Percentiles rank a stretch among this genome's conserved stretches.
Conservation (phyloP, 2,329 filamentous ascomycete genomes). For the Alternaria infectoria region DNA sequence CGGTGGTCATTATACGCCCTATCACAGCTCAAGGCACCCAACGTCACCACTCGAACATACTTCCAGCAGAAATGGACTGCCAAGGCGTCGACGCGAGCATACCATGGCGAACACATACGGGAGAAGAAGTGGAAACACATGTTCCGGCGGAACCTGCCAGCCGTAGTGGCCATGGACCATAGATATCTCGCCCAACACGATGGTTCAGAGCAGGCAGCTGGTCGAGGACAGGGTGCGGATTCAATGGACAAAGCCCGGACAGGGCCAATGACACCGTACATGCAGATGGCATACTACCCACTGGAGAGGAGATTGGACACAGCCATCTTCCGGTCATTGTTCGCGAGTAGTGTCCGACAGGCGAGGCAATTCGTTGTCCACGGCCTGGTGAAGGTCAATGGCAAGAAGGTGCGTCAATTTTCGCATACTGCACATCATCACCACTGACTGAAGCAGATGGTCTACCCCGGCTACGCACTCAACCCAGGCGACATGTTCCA, state of each 20-base stretch:
- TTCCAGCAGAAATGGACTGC: conserved; percentile 99
- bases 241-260: conserved; percentile 17
- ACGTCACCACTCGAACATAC: conserved; percentile 64
- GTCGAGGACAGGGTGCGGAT: conserved; percentile 74
- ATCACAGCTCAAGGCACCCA: conserved; percentile 58
- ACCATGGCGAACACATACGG: conserved; percentile 93
- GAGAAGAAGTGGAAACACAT: conserved; percentile 94
- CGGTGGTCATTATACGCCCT: conserved; percentile 97
- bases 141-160: conserved; percentile 81
- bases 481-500: conserved; percentile 99
- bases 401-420: conserved; percentile 73
- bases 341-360: conserved; percentile 91
- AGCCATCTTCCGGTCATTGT: conserved; percentile 91
- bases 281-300: conserved; percentile 94
- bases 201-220: conserved; percentile 81
- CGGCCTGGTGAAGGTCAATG: conserved; percentile 93
- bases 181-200: conserved; percentile 79
- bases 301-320: conserved; percentile 90
- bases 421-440: background rate
- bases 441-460: conserved; percentile 67
- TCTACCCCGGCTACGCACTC: conserved; percentile 86
- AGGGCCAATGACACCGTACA: conserved; percentile 75
- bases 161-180: conserved; percentile 85
- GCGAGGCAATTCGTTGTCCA: conserved; percentile 94
- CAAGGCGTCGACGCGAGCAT: conserved; percentile 81